A percentile compares a stretch with the other conserved stretches of the same genome.
Conservation (phyloP, 2,329 filamentous ascomycete species). For the Triangularia setosa region DNA sequence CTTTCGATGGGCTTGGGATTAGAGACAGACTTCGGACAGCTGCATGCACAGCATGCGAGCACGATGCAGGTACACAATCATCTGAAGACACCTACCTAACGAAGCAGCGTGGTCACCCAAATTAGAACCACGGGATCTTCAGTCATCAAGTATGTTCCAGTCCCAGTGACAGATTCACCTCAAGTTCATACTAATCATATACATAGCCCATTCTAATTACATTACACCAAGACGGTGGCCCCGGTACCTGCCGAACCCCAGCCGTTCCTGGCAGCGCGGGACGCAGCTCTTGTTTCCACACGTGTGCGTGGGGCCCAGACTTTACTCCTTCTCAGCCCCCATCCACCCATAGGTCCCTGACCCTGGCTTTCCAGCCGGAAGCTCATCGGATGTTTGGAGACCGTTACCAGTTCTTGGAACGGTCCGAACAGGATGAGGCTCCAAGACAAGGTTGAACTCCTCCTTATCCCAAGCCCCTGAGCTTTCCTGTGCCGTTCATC, state of each 20-base stretch:
- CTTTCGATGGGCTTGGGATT: not conserved
- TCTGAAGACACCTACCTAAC: not conserved
- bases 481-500: not conserved
- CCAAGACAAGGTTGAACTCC: not conserved
- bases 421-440: not conserved
- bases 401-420: conserved; percentile 1
- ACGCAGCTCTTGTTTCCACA: not conserved
- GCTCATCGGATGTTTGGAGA: not conserved
- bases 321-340: not conserved
- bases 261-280: not conserved
- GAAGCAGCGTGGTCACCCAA: not conserved
- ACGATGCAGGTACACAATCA: not conserved
- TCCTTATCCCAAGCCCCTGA: not conserved
- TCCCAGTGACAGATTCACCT: not conserved
- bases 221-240: not conserved
- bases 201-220: not conserved
- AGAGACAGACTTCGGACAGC: not conserved
- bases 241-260: not conserved
- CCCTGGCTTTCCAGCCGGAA: not conserved
- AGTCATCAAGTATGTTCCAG: not conserved
- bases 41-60: not conserved
- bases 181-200: not conserved
- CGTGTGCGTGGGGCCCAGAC: not conserved
- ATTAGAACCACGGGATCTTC: not conserved
- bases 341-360: not conserved